Evolutionary conservation across 768 basidiomycete species (phyloP).

Genomic region (Astraeus odoratus): DNA sequence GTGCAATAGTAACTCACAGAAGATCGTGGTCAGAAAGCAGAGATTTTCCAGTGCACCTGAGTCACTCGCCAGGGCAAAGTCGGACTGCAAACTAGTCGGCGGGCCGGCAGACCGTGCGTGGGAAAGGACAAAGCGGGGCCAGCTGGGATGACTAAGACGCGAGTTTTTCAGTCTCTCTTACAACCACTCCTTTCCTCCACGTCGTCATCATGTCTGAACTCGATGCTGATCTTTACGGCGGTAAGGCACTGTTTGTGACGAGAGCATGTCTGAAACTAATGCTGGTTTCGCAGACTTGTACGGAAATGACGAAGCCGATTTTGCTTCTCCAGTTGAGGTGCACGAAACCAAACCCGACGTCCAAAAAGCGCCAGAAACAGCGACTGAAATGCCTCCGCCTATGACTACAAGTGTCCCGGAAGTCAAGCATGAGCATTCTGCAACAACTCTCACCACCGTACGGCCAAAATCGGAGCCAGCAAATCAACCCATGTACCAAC

Average conservation of each 20-base stretch:
- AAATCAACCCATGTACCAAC: slow-evolving; percentile 9
- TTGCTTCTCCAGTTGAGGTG: slow-evolving; percentile 40
- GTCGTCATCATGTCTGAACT: slow-evolving; percentile 59
- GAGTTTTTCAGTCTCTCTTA: slow-evolving; percentile 18
- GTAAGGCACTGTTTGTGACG: slow-evolving; percentile 32
- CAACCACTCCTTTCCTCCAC: slow-evolving; percentile 28
- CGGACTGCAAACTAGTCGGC: too few species aligned
- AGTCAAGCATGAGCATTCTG: slow-evolving; percentile 14
- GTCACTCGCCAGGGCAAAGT: too few species aligned
- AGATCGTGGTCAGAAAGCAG: too few species aligned
- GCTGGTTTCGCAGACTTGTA: slow-evolving; percentile 52
- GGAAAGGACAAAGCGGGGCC: slow-evolving; percentile 8
- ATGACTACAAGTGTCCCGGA: slow-evolving; percentile 14
- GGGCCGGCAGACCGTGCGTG: slow-evolving; percentile 22
- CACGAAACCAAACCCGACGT: slow-evolving; percentile 26
- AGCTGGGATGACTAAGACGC: slow-evolving; percentile 22
- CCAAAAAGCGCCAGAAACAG: slow-evolving; percentile 20
- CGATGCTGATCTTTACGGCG: slow-evolving; percentile 87
- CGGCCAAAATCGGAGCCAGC: slow-evolving; percentile 7
- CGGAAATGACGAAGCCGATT: slow-evolving; percentile 53
- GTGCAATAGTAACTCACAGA: neutral
- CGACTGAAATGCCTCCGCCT: slow-evolving; percentile 15
- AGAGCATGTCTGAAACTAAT: slow-evolving; percentile 58
- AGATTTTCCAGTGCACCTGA: too few species aligned
- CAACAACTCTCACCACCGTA: slow-evolving; percentile 8